These are phyloP conservation scores for Limnomonas spitsbergensis DNA, from an alignment of 139 green algal species.

Conservation along the genomic window DNA sequence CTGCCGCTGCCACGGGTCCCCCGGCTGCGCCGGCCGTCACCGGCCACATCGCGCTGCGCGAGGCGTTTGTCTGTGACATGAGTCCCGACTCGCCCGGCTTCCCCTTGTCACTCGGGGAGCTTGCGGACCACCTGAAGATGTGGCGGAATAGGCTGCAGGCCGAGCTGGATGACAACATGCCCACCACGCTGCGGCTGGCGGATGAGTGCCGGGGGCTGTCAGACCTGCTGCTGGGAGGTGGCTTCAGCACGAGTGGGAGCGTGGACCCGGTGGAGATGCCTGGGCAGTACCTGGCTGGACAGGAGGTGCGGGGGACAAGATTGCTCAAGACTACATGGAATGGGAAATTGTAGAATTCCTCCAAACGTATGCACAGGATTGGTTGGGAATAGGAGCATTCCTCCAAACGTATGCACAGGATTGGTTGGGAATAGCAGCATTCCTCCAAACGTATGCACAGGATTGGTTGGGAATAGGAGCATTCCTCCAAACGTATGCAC, in stretches of 20 bases:
- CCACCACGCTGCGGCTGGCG: conserved; percentile 72
- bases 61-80: conserved; percentile 84
- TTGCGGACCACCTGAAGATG: conserved; percentile 80
- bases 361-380: too few species aligned
- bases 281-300: conserved; percentile 58
- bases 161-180: conserved; percentile 77
- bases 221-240: conserved; percentile 57
- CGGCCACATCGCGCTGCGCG: conserved; percentile 1
- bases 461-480: too few species aligned
- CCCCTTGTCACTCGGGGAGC: conserved; percentile 78
- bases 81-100: conserved; percentile 72
- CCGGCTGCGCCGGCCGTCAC: too few species aligned
- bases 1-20: too few species aligned
- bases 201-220: conserved; percentile 58
- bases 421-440: too few species aligned
- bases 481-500: too few species aligned
- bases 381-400: too few species aligned
- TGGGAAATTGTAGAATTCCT: too few species aligned
- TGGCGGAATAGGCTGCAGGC: conserved; percentile 71
- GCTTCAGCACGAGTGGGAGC: background rate
- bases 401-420: too few species aligned
- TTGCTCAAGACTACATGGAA: too few species aligned
- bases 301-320: conserved; percentile 1
- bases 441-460: too few species aligned
- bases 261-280: conserved; percentile 78